These are phyloP conservation scores for Skeletonema marinoi DNA, from an alignment of 108 stramenopile genomes.

Conservation along the genomic window DNA sequence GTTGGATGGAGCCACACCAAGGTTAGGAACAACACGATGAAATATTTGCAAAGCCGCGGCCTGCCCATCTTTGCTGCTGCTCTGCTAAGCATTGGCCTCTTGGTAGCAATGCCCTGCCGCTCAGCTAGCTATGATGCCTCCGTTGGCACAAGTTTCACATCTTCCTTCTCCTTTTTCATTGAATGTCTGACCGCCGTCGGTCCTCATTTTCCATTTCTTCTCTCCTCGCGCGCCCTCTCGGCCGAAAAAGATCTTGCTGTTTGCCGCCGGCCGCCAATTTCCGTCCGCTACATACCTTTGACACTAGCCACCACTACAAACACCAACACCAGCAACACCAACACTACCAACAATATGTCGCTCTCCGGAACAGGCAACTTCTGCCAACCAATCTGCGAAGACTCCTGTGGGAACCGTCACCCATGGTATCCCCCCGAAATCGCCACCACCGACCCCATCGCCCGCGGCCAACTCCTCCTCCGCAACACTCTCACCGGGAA, in stretches of 20 bases:
- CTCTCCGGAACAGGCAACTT: slow-evolving; percentile 55
- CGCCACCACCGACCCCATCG: slow-evolving; percentile 51
- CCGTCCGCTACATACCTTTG: background rate
- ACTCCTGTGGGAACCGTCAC: slow-evolving; percentile 49
- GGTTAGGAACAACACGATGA: background rate
- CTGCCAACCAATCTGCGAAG: slow-evolving; percentile 23
- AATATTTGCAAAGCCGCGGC: background rate
- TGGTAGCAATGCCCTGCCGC: too few relatives aligned
- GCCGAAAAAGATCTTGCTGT: too few relatives aligned
- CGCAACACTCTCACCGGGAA: slow-evolving; percentile 65
- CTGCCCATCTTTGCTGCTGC: background rate
- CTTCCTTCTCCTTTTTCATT: too few relatives aligned
- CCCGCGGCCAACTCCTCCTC: slow-evolving; percentile 60
- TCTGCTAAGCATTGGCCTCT: background rate
- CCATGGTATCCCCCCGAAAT: slow-evolving; percentile 58
- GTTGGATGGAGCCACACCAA: background rate
- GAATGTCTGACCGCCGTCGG: too few relatives aligned
- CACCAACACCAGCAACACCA: background rate
- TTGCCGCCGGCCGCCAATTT: too few relatives aligned
- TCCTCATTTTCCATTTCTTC: too few relatives aligned
- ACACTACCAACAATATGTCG: slow-evolving; percentile 33
- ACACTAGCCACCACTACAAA: too few relatives aligned
- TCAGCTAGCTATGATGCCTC: too few relatives aligned
- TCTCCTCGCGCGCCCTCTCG: too few relatives aligned
- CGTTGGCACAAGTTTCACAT: too few relatives aligned